Evolutionary conservation across 116 monocot genomes (phyloP).

Genomic region (Cymodocea nodosa): DNA sequence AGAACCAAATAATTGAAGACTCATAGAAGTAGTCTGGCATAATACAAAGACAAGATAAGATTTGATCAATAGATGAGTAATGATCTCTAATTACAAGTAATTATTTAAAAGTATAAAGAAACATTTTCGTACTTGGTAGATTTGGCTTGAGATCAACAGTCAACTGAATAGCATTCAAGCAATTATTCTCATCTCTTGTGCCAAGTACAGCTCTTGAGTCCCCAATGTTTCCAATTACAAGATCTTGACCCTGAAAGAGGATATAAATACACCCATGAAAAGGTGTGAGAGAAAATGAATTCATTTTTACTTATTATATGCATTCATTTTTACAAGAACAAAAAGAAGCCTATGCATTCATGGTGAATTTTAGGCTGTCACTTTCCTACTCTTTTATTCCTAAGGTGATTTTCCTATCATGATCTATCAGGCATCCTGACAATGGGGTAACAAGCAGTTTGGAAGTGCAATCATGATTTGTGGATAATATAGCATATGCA

Average conservation of each 20-base stretch:
- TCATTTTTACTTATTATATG: not conserved
- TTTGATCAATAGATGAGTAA: not conserved
- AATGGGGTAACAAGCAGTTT: too few relatives aligned
- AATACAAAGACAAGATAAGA: not conserved
- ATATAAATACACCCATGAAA: not conserved
- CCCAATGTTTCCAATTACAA: conserved; percentile 78
- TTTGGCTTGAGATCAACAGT: conserved; percentile 90
- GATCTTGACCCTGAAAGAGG: conserved; percentile 51
- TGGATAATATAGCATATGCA: not conserved
- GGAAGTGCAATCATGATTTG: too few relatives aligned
- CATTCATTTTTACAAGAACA: not conserved
- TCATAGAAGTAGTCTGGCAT: not conserved
- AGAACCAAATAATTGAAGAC: not conserved
- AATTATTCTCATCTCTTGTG: conserved; percentile 60
- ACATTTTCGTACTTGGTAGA: conserved; percentile 58
- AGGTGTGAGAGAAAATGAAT: not conserved
- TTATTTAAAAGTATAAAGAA: not conserved
- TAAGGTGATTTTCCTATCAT: too few relatives aligned
- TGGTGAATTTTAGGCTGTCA: too few relatives aligned
- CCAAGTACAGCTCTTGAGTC: conserved; percentile 84
- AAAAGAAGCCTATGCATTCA: too few relatives aligned
- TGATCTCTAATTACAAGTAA: not conserved
- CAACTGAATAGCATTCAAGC: conserved; percentile 57
- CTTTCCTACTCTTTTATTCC: too few relatives aligned
- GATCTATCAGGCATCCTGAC: too few relatives aligned